Base-by-base conservation (phyloP, 2,329 filamentous ascomycete genomes). In the Trichoderma endophyticum region DNA sequence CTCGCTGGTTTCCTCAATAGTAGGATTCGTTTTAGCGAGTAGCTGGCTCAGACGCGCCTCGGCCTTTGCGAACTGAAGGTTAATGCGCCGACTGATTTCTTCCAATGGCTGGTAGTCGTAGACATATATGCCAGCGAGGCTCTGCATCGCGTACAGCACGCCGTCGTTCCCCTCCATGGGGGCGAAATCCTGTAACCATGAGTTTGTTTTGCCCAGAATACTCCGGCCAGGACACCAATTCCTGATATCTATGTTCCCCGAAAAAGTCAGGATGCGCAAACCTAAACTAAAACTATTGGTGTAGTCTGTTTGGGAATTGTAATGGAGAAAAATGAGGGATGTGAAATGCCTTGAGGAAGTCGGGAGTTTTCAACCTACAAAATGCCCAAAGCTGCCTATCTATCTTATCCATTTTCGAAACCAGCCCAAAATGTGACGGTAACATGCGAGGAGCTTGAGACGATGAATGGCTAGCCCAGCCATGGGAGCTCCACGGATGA, bases 151-250 rank as follows among this genome's bases (percentile, higher is more conserved):
- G 30, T 78, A 76, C 4, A 77, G 75, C 9, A 84, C 80, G 24
- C 81, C 81, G 15, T 75, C 72, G 30, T 77, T 78, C 28, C 79
- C 76, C 26, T 81, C 79, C 80, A 83, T 82, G n/a, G 78, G 76
- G 6, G 81, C 81, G 62, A 84, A 82, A 56, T 84, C 81, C 11
- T 77, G 78, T 18, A 83, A 74, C 82, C 82, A 84, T 2, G 82
- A 76, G 71, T 84, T 84, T 24, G 82, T 82, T 15, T 77, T 78
- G 7, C 73, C 72, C 3, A 83, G 74, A 18, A 84, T 78, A 70
- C 80, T 83, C 60, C 82, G 77, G 6, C 82, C 82, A 1, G 82
- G 80, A 43, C 82, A 83, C 82, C 82, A 83, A 24, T 83, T 83
- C 9, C 76, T 77, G 3, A 80, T 75, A 72, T 83, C 82, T 83